Conservation (phyloP, 768 basidiomycete species). For the Rhodotorula graminis region DNA sequence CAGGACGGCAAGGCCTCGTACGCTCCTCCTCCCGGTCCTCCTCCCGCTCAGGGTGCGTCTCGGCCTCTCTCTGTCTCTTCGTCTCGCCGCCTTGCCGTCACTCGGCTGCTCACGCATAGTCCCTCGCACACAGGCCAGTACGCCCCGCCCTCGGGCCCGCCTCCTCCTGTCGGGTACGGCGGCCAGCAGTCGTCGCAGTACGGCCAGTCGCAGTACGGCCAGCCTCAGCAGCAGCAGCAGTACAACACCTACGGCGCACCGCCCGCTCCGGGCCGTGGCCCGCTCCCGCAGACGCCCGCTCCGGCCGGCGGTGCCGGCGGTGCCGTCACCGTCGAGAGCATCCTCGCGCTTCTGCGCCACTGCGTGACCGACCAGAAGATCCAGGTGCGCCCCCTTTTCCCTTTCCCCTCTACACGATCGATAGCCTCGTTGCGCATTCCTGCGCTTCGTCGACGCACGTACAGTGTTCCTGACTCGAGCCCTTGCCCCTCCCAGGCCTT, state of each 20-base stretch:
- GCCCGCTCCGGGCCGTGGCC: neutral
- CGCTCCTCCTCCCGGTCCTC: neutral
- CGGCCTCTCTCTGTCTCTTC: neutral
- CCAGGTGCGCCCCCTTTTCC: neutral
- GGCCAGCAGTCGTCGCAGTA: slow-evolving; percentile 5
- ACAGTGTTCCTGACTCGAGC: too few relatives aligned
- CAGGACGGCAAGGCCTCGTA: neutral
- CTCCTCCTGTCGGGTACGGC: neutral
- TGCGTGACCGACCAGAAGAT: slow-evolving; percentile 11
- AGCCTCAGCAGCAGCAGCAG: slow-evolving; percentile 7
- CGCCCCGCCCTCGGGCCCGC: neutral
- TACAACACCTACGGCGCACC: neutral
- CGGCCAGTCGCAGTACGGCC: slow-evolving; percentile 20
- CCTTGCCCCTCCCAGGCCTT: slow-evolving; percentile 44
- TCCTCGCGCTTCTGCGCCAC: slow-evolving; percentile 2
- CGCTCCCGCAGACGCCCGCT: neutral
- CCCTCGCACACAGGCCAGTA: neutral
- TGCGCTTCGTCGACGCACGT: too few relatives aligned
- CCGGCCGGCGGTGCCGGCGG: neutral
- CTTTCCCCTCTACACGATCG: too few relatives aligned
- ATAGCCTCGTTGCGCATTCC: too few relatives aligned
- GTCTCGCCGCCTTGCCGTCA: too few relatives aligned
- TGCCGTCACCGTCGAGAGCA: neutral
- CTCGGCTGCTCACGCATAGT: too few relatives aligned
- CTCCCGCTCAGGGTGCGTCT: neutral